Base-by-base conservation (phyloP, 345 rosid genomes). In the Citrus inodora region DNA sequence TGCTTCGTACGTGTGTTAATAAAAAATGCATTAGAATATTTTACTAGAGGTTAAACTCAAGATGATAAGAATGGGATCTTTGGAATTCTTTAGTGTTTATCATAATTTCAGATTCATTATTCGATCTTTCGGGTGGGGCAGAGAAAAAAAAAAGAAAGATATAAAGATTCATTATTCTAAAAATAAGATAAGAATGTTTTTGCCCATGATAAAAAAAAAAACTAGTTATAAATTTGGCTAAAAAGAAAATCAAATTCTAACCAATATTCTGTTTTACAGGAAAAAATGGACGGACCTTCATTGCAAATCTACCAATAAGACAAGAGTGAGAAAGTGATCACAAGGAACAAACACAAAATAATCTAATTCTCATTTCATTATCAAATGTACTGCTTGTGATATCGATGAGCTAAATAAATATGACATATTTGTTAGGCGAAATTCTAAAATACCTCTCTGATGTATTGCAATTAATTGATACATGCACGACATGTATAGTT, bases 391-490 rank as follows among this genome's bases (percentile, higher is more conserved):
- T n/a, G 3, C 10, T 22, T n/a, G 62, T 59, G 11, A 59, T n/a
- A n/a, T 2, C 11, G 7, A n/a, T 2, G 3, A n/a, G 9, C 17
- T 58, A 0, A 40, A 40, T 40, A 40, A 40, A 40, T 9, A 40
- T 9, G 13, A 9, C 5, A 40, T 40, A 0, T 40, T 2, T 40
- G 3, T 40, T 40, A 9, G 33, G 33, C 0, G 33, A 32, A 32
- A 32, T 32, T 32, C 0, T 32, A 32, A 32, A 32, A 32, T 32
- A 4, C 0, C 0, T 32, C 0, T 32, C 0, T 4, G 0, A 32
- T 32, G 33, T 32, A 32, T 32, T 32, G 4, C 0, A 32, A 32
- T 32, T 0, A 32, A 32, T 32, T 32, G 33, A 32, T 32, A 32
- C 5, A 32, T 32, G 0, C 0, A 32, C 4, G 0, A 32, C 0